Conservation (phyloP, 768 basidiomycete species). For the Hygrocybe coccinea region DNA sequence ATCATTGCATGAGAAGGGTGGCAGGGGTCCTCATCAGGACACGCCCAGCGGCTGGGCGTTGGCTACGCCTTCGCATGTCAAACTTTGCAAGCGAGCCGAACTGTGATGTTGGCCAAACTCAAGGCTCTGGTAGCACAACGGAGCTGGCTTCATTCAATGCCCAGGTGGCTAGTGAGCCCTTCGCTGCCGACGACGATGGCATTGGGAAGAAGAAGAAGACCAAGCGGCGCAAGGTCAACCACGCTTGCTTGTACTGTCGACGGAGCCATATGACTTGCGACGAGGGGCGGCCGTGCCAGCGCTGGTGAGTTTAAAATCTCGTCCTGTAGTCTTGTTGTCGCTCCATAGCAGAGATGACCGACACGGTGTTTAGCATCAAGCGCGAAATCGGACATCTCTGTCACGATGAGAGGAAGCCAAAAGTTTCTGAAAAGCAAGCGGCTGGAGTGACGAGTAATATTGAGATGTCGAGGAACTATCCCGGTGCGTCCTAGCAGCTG, state of each 20-base stretch:
- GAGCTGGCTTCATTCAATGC: neutral
- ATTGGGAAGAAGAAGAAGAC: conserved; percentile 48
- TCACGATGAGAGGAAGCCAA: conserved; percentile 74
- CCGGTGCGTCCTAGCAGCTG: conserved; percentile 35
- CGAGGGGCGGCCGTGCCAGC: conserved; percentile 84
- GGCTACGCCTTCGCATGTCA: neutral
- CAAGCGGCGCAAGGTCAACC: conserved; percentile 82
- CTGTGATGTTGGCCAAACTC: neutral
- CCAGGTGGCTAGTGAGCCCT: neutral
- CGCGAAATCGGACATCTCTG: conserved; percentile 94
- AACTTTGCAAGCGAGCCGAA: neutral
- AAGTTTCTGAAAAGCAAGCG: conserved; percentile 43
- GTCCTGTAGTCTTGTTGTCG: neutral
- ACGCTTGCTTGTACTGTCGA: conserved; percentile 91
- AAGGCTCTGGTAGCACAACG: neutral
- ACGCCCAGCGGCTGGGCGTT: neutral
- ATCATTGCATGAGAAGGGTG: no score
- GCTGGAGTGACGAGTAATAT: conserved; percentile 21
- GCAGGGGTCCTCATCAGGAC: no score
- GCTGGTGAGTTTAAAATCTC: conserved; percentile 61
- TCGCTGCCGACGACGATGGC: conserved; percentile 28
- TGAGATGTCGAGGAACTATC: conserved; percentile 38
- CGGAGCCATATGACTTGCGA: conserved; percentile 92
- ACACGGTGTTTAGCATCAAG: conserved; percentile 73
- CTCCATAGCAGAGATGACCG: conserved; percentile 25